Percentiles rank a stretch among this genome's conserved stretches.
Conservation (phyloP, 169 alveolate species). For the Babesia microti region DNA sequence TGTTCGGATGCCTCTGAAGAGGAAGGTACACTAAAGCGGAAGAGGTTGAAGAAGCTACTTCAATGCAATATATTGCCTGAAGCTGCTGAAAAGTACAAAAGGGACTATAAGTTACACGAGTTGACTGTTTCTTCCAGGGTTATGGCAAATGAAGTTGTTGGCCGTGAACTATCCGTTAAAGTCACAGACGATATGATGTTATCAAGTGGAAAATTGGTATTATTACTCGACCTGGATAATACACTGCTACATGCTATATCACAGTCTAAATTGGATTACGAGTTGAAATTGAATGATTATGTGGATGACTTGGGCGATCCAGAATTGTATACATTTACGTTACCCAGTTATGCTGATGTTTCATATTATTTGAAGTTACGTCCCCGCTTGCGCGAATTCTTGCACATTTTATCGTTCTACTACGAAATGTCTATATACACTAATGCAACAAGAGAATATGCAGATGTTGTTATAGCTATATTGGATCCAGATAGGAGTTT, state of each 20-base stretch:
- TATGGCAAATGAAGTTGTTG: constrained; percentile 26
- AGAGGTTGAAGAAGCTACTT: too few species aligned
- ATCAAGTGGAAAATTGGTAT: constrained; percentile 62
- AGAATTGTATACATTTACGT: constrained; percentile 73
- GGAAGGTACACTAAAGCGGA: too few species aligned
- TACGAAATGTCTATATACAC: constrained; percentile 79
- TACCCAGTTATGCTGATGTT: constrained; percentile 70
- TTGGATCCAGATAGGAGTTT: constrained; percentile 78
- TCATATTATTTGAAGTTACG: constrained; percentile 75
- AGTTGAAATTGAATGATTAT: constrained; percentile 68
- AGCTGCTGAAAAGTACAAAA: constrained; percentile 33
- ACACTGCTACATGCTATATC: constrained; percentile 79
- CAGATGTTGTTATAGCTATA: constrained; percentile 80
- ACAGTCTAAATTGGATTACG: constrained; percentile 63
- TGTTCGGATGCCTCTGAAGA: background rate
- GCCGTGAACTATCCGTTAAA: too few species aligned
- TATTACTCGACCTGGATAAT: constrained; percentile 75
- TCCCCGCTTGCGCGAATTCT: constrained; percentile 76
- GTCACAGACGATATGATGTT: too few species aligned
- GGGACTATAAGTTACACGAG: constrained; percentile 35
- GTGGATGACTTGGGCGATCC: constrained; percentile 76
- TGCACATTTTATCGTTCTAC: constrained; percentile 69
- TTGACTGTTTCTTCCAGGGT: constrained; percentile 40
- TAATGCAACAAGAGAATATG: constrained; percentile 83
- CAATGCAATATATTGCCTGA: too few species aligned